phyloP scores from a whole-genome alignment of 805 yeast species.

The Wickerhamiella siamensis region DNA sequence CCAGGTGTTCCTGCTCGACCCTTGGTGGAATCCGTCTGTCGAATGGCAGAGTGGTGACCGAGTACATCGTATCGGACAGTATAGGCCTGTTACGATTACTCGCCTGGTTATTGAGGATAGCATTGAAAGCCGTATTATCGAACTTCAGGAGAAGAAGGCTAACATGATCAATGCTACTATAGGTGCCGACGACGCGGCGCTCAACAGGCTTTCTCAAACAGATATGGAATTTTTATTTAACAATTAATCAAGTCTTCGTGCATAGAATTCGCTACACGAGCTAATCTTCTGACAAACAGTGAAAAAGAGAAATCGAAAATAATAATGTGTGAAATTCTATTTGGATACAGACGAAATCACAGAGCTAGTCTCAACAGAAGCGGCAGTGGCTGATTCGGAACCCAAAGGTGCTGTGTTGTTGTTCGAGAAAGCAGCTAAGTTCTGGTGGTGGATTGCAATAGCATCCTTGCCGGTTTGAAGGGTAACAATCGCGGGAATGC shows the following conservation, averaged over 20 bases:
- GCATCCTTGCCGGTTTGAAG: no score
- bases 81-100: constrained; percentile 83
- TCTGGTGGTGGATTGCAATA: no score
- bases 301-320: no score
- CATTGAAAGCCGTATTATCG: constrained; percentile 90
- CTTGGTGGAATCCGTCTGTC: constrained; percentile 99
- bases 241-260: constrained; percentile 32
- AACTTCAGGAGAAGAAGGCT: constrained; percentile 92
- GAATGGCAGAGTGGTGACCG: constrained; percentile 98
- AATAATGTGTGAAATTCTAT: no score
- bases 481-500: no score
- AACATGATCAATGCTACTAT: constrained; percentile 96
- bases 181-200: constrained; percentile 83
- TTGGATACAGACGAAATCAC: not conserved
- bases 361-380: not conserved
- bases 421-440: no score
- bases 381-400: no score
- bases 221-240: constrained; percentile 90
- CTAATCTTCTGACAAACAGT: no score
- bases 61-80: constrained; percentile 95
- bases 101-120: constrained; percentile 92
- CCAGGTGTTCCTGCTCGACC: constrained; percentile 89
- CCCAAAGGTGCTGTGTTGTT: no score
- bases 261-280: not conserved
- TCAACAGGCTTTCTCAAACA: constrained; percentile 75